These are phyloP conservation scores for Ustulina deusta DNA, from an alignment of 2,329 filamentous ascomycete genomes.

Conservation along the genomic window DNA sequence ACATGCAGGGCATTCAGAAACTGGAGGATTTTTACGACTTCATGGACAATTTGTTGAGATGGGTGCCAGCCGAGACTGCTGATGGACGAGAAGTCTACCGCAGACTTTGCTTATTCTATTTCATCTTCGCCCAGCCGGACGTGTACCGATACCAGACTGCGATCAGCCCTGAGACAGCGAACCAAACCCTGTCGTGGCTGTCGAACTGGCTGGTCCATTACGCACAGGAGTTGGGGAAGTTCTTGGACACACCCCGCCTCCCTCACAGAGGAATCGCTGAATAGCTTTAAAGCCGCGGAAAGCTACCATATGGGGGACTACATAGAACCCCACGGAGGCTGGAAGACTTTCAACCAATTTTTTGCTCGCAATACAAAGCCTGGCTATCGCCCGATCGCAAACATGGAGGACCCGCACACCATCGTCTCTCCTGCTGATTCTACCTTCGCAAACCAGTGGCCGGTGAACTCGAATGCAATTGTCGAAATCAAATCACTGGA, in stretches of 20 bases:
- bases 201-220: slow-evolving; percentile 26
- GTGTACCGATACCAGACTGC: slow-evolving; percentile 4
- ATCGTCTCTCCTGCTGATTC: slow-evolving; percentile 19
- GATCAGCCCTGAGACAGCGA: slow-evolving; percentile 3
- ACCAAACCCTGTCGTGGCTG: slow-evolving; percentile 1
- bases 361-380: slow-evolving; percentile 24
- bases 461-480: not conserved
- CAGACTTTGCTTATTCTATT: slow-evolving; percentile 24
- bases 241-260: slow-evolving; percentile 16
- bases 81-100: slow-evolving; percentile 19
- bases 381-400: slow-evolving; percentile 15
- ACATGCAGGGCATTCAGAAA: slow-evolving; percentile 9
- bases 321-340: slow-evolving; percentile 20
- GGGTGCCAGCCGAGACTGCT: slow-evolving; percentile 13
- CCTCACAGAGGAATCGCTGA: not conserved
- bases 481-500: slow-evolving; percentile 2
- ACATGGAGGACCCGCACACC: not conserved
- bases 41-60: slow-evolving; percentile 6
- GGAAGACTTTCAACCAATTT: slow-evolving; percentile 32
- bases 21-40: slow-evolving; percentile 7
- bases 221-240: slow-evolving; percentile 15
- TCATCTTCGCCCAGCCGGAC: slow-evolving; percentile 3
- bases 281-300: not conserved
- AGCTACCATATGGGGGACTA: not conserved
- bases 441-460: slow-evolving; percentile 9